Evolutionary conservation across 75 land plant genomes (phyloP), one percentile per base, ranked within the genome.

Genomic region (Cunninghamia lanceolata): DNA sequence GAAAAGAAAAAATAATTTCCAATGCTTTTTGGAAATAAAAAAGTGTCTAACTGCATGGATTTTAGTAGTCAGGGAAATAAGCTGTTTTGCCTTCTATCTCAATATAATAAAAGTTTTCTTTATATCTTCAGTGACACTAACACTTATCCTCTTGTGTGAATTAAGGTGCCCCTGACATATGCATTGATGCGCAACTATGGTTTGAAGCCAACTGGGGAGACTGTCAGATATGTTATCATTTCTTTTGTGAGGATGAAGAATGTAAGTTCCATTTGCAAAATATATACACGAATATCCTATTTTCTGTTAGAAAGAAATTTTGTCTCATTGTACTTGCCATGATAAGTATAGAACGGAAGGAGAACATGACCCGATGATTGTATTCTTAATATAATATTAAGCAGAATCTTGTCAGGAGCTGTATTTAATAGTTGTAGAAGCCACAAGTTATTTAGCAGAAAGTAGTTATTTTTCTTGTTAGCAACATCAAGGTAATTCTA

Each of bases 181-280:
- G 32, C 88, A 21, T 0, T 88, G 88, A 88, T 93, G 47, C 73
- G 86, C 42, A 84, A 50, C 47, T 86, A 87, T 80, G 75, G 84
- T 52, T 79, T 92, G 85, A 86, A 85, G 86, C 91, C 92, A 79
- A 84, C 78, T 54, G 75, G 39, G 46, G 93, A 92, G 36, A 92
- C 91, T 28, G 86, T 89, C 89, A 88, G 87, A 85, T 86, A 36
- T 43, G 83, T 92, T 90, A 90, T 93, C 85, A 87, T 21, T 83
- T 84, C 88, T 74, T 46, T 43, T 87, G 86, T 88, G 56, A 92
- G 85, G 84, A 92, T 92, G 89, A 92, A 91, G 86, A 93, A 93
- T 87, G 94, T 93, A 87, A 89, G 90, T 90, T 63, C 14, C 25
- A 39, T 82, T 43, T 9, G 40, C 19, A 6, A 82, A 16, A 76